Conservation (phyloP, 2,329 filamentous ascomycete genomes). For the Ophiognomonia clavigignenti-juglandacearum region DNA sequence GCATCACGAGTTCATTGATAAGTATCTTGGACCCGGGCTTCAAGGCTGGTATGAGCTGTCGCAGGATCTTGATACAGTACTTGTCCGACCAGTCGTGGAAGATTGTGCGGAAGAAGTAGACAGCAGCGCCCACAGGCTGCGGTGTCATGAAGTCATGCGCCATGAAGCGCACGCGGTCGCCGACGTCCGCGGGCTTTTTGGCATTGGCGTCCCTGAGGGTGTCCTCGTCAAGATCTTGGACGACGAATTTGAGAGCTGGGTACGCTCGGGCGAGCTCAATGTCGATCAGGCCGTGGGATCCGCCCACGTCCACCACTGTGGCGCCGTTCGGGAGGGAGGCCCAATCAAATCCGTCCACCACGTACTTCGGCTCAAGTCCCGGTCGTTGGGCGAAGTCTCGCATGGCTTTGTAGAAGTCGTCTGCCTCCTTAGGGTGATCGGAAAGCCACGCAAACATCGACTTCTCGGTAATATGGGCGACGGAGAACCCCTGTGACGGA, state of each 20-base stretch:
- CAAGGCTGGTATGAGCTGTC: neutral
- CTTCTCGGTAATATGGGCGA: conserved; percentile 1
- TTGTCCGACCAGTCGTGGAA: neutral
- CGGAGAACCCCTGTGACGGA: neutral
- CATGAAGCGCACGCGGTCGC: conserved; percentile 5
- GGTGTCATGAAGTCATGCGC: conserved; percentile 1
- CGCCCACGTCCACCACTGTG: conserved; percentile 8
- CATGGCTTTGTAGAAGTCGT: conserved; percentile 2
- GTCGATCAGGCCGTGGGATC: conserved; percentile 3
- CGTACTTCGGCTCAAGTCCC: conserved; percentile 3
- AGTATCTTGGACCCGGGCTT: neutral
- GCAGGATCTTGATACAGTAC: neutral
- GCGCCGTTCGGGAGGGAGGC: neutral
- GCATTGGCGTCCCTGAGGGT: neutral
- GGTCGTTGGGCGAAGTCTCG: conserved; percentile 1
- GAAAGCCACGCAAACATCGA: neutral
- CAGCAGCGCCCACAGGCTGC: conserved; percentile 1
- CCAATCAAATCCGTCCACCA: neutral
- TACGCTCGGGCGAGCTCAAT: conserved; percentile 3
- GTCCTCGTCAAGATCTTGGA: neutral
- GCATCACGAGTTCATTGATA: conserved; percentile 1
- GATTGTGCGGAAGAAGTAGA: conserved; percentile 2
- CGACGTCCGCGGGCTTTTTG: neutral
- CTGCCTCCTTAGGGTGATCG: conserved; percentile 3
- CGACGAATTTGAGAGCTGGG: neutral